Conservation (phyloP, 2,329 filamentous ascomycete genomes). For the Ceratocystis cacaofunesta region DNA sequence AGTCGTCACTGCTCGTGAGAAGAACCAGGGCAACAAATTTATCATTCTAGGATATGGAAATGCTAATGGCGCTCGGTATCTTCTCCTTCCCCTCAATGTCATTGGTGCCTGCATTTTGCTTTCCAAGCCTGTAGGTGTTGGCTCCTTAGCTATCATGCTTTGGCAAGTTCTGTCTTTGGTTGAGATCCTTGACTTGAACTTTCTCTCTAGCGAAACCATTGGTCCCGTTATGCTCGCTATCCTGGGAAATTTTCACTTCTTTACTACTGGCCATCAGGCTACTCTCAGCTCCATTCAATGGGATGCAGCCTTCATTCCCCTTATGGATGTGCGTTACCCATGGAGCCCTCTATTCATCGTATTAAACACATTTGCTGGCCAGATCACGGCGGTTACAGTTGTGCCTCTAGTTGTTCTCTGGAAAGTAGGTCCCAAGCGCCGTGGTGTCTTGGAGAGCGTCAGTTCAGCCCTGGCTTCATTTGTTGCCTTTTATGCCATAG, state of each 20-base stretch:
- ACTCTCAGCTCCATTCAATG: constrained; percentile 80
- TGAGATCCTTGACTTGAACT: constrained; percentile 47
- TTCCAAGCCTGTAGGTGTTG: constrained; percentile 88
- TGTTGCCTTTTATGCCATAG: constrained; percentile 64
- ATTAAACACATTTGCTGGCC: constrained; percentile 78
- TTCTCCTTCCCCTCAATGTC: constrained; percentile 68
- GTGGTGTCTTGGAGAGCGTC: constrained; percentile 52
- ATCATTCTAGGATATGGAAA: constrained; percentile 86
- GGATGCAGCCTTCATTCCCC: constrained; percentile 86
- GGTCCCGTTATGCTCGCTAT: constrained; percentile 73
- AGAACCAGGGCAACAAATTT: constrained; percentile 39
- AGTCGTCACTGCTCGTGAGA: constrained; percentile 41
- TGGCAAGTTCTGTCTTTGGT: constrained; percentile 78
- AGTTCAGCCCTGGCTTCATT: constrained; percentile 60
- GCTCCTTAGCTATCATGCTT: constrained; percentile 64
- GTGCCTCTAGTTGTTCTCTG: constrained; percentile 74
- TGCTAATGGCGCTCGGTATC: constrained; percentile 78
- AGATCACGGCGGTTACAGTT: constrained; percentile 65
- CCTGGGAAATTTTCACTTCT: constrained; percentile 88
- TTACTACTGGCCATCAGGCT: constrained; percentile 95
- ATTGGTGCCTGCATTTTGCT: constrained; percentile 62
- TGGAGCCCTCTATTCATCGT: constrained; percentile 71
- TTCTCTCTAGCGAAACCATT: constrained; percentile 52
- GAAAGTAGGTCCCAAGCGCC: constrained; percentile 69
- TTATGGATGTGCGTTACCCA: constrained; percentile 70